These are phyloP conservation scores for Barbarea vulgaris DNA, from an alignment of 345 rosid genomes.

Conservation along the genomic window DNA sequence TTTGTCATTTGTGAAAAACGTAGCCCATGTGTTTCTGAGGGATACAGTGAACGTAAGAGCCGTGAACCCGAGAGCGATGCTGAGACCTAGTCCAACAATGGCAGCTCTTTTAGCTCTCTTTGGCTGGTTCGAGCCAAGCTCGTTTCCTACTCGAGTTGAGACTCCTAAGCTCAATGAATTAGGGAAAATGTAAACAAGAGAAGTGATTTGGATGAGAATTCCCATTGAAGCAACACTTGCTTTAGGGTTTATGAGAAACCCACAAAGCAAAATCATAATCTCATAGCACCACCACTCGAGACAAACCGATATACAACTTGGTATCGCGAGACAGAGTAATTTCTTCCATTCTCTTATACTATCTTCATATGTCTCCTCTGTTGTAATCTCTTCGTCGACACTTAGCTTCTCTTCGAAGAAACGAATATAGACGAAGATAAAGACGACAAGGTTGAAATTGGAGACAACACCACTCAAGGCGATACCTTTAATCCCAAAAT, in stretches of 20 bases:
- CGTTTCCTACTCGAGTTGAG: constrained; percentile 35
- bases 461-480: constrained; percentile 79
- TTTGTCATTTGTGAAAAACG: constrained; percentile 26
- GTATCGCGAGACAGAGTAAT: constrained; percentile 20
- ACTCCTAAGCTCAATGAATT: constrained; percentile 35
- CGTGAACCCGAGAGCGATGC: constrained; percentile 33
- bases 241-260: constrained; percentile 23
- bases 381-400: constrained; percentile 49
- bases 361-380: constrained; percentile 22
- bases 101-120: constrained; percentile 30
- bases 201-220: constrained; percentile 39
- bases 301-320: constrained; percentile 37
- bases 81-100: constrained; percentile 38
- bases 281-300: constrained; percentile 44
- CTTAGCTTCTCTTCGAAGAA: constrained; percentile 39
- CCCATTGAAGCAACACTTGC: constrained; percentile 41
- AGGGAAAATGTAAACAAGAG: constrained; percentile 39
- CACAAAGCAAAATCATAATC: constrained; percentile 41
- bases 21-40: constrained; percentile 32
- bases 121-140: constrained; percentile 35
- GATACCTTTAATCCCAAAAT: constrained; percentile 68
- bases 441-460: constrained; percentile 63
- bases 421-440: constrained; percentile 56
- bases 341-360: constrained; percentile 32
- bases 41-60: constrained; percentile 29